Evolutionary conservation across 441 rosid genomes (phyloP), one percentile per base, ranked within the genome.

Genomic region (Adansonia madagascariensis): DNA sequence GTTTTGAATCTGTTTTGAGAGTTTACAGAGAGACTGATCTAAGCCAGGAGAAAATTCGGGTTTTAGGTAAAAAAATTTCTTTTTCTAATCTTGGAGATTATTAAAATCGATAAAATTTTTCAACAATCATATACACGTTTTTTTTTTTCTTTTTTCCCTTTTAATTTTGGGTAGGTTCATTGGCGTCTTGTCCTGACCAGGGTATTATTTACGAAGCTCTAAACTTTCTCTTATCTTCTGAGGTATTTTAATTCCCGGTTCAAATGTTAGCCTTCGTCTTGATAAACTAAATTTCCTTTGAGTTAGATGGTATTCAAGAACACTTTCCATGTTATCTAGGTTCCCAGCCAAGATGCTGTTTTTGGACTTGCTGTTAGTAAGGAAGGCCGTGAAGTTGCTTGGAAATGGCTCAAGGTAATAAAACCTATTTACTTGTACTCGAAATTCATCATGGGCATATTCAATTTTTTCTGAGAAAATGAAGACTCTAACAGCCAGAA

Each of bases 331-430:
- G 6, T 74, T 80, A 15, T 27, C 71, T 41, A 91, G 92, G 94
- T 89, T 59, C 89, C 91, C 39, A 82, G 76, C 77, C 94, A 93
- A 87, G 94, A 92, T 84, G 95, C 90, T 70, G 78, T 89, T 46
- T 88, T 60, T 82, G 98, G 91, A 74, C 89, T 95, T 35, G 83
- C 90, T 71, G 91, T 93, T 61, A 79, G 90, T 39, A 82, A 81
- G 79, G 95, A 95, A 90, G 98, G 98, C 61, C 90, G 96, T 77
- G 98, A 93, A 86, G 90, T 86, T 27, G 96, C 99, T 52, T 93
- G 99, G 99, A 82, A 77, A 69, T 95, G 99, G 99, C 84, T 95
- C 74, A 83, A 86, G 91, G 96, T 88, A 81, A 73, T 22, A 9
- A 20, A 39, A n/a, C 52, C 35, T 27, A 27, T 27, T 27, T 27